These are phyloP conservation scores for Pseudogymnoascus sp. DNA, from an alignment of 2,329 filamentous ascomycete genomes.

Conservation along the genomic window DNA sequence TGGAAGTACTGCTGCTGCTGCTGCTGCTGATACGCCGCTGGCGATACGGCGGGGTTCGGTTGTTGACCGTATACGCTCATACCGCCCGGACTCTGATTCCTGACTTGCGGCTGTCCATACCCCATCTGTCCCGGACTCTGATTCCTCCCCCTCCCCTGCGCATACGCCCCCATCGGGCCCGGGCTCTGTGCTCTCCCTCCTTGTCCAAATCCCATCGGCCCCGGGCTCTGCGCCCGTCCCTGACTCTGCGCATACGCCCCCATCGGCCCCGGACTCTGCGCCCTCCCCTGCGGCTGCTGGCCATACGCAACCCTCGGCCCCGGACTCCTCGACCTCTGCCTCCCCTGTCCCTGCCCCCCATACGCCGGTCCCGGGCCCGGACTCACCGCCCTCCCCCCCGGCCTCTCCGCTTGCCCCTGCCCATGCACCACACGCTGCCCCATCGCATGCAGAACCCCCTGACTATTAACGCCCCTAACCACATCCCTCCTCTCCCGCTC, in stretches of 20 bases:
- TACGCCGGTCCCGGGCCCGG: not conserved
- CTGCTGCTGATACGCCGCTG: not conserved
- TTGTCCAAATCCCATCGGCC: not conserved
- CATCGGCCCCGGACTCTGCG: not conserved
- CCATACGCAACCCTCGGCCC: not conserved
- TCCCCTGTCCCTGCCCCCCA: not conserved
- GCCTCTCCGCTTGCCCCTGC: not conserved
- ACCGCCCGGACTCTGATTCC: too few species aligned
- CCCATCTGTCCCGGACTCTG: constrained; percentile 13
- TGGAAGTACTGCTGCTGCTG: not conserved
- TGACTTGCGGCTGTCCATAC: too few species aligned
- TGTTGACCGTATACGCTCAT: constrained; percentile 4
- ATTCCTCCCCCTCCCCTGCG: not conserved
- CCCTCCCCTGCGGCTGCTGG: not conserved
- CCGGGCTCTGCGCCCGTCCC: not conserved
- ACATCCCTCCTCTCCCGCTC: constrained; percentile 69
- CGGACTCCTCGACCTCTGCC: not conserved
- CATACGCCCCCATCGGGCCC: not conserved
- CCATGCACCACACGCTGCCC: constrained; percentile 39
- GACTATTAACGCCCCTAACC: constrained; percentile 59
- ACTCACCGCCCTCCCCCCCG: not conserved
- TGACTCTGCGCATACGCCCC: too few species aligned
- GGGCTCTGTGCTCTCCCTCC: not conserved
- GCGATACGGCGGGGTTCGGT: not conserved
- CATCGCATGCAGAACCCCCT: constrained; percentile 66